Percentiles rank a stretch among this genome's conserved stretches.
Evolutionary conservation across 106 monocot species (phyloP).

Genomic region (Platanthera zijinensis): DNA sequence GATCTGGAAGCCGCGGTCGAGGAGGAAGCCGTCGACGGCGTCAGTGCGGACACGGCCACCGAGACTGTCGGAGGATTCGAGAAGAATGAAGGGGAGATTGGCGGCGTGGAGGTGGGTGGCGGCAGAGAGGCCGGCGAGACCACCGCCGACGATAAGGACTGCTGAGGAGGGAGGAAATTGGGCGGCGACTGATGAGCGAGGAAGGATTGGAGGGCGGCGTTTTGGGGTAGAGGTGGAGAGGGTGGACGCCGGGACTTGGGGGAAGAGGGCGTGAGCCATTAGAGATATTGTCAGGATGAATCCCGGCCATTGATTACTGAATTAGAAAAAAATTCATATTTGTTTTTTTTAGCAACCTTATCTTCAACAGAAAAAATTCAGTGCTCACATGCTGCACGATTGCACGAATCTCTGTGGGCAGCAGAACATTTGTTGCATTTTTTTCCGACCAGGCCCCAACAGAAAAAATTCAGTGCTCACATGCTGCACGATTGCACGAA

Average conservation of each 20-base stretch:
- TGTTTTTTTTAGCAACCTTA: background rate
- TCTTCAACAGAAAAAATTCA: background rate
- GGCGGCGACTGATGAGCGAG: slow-evolving; percentile 10
- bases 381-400: too few relatives aligned
- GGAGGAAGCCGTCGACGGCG: slow-evolving; percentile 67
- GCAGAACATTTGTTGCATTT: too few relatives aligned
- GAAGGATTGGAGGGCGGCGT: background rate
- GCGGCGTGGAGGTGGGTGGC: slow-evolving; percentile 60
- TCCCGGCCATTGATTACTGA: background rate
- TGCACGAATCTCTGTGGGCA: too few relatives aligned
- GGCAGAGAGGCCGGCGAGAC: slow-evolving; percentile 80
- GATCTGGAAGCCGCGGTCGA: slow-evolving; percentile 98
- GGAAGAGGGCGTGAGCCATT: background rate
- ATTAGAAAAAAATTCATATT: background rate
- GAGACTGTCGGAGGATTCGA: slow-evolving; percentile 67
- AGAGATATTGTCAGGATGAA: background rate
- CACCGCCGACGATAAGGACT: slow-evolving; percentile 67
- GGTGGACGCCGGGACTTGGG: background rate
- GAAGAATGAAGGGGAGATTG: slow-evolving; percentile 66
- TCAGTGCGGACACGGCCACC: slow-evolving; percentile 94
- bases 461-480: too few relatives aligned
- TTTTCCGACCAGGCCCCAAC: too few relatives aligned
- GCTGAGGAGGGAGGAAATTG: slow-evolving; percentile 3
- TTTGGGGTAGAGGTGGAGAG: background rate
- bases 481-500: too few relatives aligned